A percentile compares a stretch with the other conserved stretches of the same genome.
Conservation (phyloP, 225 moss, liverwort and hornwort species). For the Climacium dendroides region DNA sequence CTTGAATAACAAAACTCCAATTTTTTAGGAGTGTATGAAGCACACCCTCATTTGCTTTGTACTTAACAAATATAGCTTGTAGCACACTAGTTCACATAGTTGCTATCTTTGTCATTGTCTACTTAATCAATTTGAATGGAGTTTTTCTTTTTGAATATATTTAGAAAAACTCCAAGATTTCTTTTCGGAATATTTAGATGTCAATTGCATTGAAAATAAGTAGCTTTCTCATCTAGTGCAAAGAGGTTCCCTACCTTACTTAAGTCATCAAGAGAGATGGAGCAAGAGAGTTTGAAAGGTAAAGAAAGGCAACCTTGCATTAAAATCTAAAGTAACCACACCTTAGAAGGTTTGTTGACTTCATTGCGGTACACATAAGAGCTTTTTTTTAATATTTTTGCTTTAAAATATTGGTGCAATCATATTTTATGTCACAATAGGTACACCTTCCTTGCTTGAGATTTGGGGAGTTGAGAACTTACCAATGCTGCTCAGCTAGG, state of each 20-base stretch:
- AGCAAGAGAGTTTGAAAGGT: background rate
- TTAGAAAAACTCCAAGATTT: no score
- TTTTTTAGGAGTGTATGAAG: background rate
- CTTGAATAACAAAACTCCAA: background rate
- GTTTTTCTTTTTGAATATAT: no score
- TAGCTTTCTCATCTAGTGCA: background rate
- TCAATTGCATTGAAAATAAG: background rate
- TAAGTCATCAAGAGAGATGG: background rate
- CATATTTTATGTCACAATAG: background rate
- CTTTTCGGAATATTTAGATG: background rate
- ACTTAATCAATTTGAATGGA: background rate
- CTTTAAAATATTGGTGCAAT: background rate
- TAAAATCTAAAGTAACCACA: background rate
- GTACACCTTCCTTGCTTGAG: background rate
- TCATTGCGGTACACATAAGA: background rate
- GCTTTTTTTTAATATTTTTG: no score
- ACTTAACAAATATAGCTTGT: background rate
- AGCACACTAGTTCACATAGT: background rate
- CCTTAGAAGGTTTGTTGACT: background rate
- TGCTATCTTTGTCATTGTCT: background rate
- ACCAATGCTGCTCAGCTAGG: slow-evolving; percentile 28
- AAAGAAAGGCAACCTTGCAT: background rate
- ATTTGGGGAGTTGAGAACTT: background rate
- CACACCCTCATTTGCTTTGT: background rate
- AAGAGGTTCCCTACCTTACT: background rate